phyloP scores from a whole-genome alignment of 2,329 filamentous ascomycete genomes.

The Fusarium sp. region DNA sequence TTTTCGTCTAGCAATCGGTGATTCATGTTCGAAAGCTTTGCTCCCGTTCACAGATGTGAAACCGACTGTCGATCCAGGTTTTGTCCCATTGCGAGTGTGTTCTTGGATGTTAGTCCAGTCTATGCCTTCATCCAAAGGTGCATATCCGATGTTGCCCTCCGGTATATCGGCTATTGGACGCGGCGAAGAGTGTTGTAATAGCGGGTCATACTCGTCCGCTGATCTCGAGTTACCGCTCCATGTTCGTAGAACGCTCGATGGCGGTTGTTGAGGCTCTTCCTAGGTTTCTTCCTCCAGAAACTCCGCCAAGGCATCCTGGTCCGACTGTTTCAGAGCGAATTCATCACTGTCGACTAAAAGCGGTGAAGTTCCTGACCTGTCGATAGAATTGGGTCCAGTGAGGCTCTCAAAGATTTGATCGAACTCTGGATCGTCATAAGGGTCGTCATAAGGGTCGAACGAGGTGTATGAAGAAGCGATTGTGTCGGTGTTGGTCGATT shows the following conservation, averaged over 20 bases:
- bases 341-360: background rate
- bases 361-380: background rate
- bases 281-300: slow-evolving; percentile 12
- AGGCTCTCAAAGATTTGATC: slow-evolving; percentile 22
- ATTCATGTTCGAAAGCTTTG: background rate
- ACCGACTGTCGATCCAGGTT: background rate
- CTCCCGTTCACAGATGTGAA: background rate
- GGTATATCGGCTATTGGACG: background rate
- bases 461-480: slow-evolving; percentile 1
- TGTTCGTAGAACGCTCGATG: slow-evolving; percentile 47
- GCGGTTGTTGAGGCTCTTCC: slow-evolving; percentile 26
- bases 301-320: slow-evolving; percentile 26
- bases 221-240: slow-evolving; percentile 48
- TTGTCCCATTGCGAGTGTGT: slow-evolving; percentile 4
- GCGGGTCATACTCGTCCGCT: slow-evolving; percentile 49
- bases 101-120: slow-evolving; percentile 52
- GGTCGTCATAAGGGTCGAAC: slow-evolving; percentile 9
- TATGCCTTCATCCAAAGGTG: slow-evolving; percentile 49
- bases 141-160: slow-evolving; percentile 3
- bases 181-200: slow-evolving; percentile 48
- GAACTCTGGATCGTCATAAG: slow-evolving; percentile 30
- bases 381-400: background rate
- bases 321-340: slow-evolving; percentile 12
- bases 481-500: slow-evolving; percentile 10
- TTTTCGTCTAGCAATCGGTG: background rate